Conservation (phyloP, 306 rosid genomes). For the Fragaria vesca region DNA sequence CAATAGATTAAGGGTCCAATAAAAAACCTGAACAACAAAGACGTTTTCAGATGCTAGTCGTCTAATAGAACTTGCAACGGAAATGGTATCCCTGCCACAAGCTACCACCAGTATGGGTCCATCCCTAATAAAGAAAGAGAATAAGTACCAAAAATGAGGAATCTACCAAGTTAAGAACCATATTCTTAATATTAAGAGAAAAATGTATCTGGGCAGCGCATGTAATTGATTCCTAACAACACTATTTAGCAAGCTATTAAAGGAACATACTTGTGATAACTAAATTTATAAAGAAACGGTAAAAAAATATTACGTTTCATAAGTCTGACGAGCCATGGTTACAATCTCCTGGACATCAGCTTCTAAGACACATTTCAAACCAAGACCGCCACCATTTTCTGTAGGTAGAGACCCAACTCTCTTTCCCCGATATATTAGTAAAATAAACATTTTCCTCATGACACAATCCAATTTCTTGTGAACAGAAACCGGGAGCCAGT, state of each 20-base stretch:
- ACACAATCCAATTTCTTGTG: conserved; percentile 63
- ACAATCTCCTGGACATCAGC: conserved; percentile 77
- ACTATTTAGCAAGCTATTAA: neutral
- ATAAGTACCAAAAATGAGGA: conserved; percentile 17
- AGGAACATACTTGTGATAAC: neutral
- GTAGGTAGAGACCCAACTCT: conserved; percentile 45
- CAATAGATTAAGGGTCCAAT: neutral
- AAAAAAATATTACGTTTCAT: conserved; percentile 56
- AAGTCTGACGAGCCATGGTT: conserved; percentile 64
- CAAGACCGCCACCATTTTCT: conserved; percentile 59
- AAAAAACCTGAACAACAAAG: conserved; percentile 83
- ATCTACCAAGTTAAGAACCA: neutral
- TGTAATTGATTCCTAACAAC: neutral
- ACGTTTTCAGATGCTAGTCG: conserved; percentile 70
- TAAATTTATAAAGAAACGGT: conserved; percentile 16
- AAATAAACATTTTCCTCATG: conserved; percentile 38
- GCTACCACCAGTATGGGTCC: conserved; percentile 92
- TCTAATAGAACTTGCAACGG: conserved; percentile 75
- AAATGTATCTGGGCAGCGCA: neutral
- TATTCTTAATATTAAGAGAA: neutral
- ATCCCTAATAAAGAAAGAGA: conserved; percentile 54
- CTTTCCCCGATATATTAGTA: conserved; percentile 40
- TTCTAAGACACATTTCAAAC: conserved; percentile 75
- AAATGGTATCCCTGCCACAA: conserved; percentile 86
- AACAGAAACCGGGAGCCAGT: conserved; percentile 85